phyloP scores from a whole-genome alignment of 768 basidiomycete genomes.

The Rhodotorula paludigena region DNA sequence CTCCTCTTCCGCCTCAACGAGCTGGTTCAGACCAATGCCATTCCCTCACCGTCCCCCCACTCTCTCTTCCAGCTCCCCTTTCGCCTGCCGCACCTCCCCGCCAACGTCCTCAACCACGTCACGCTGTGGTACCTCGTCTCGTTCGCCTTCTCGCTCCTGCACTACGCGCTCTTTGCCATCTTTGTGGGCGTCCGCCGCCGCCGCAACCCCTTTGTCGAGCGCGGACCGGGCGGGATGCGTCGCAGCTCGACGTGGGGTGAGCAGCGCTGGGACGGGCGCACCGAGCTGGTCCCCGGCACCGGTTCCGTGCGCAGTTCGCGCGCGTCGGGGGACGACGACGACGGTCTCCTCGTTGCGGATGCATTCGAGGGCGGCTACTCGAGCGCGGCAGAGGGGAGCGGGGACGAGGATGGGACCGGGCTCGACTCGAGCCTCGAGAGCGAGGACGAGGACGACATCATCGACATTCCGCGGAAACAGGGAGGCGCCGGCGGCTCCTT shows the following conservation, averaged over 20 bases:
- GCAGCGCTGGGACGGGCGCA: slow-evolving; percentile 11
- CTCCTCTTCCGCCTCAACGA: slow-evolving; percentile 35
- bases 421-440: not conserved
- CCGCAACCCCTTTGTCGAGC: slow-evolving; percentile 6
- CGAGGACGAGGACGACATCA: slow-evolving; percentile 27
- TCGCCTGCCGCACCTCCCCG: not conserved
- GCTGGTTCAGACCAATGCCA: slow-evolving; percentile 14
- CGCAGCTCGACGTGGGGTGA: slow-evolving; percentile 14
- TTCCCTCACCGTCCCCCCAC: too few relatives aligned
- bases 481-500: too few relatives aligned
- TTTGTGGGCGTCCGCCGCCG: slow-evolving; percentile 18
- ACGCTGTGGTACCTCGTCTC: slow-evolving; percentile 20
- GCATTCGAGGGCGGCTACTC: not conserved
- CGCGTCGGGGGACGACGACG: not conserved
- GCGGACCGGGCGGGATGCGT: not conserved
- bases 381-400: not conserved
- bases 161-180: slow-evolving; percentile 24
- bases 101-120: slow-evolving; percentile 4
- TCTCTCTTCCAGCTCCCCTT: not conserved
- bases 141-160: slow-evolving; percentile 16
- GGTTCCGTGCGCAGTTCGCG: not conserved
- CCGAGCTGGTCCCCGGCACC: not conserved
- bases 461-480: slow-evolving; percentile 32
- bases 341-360: not conserved
- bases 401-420: not conserved